Evolutionary conservation across 208 protist genomes (phyloP), one percentile per base, ranked within the genome.

Genomic region (Trichomonas gallinae): DNA sequence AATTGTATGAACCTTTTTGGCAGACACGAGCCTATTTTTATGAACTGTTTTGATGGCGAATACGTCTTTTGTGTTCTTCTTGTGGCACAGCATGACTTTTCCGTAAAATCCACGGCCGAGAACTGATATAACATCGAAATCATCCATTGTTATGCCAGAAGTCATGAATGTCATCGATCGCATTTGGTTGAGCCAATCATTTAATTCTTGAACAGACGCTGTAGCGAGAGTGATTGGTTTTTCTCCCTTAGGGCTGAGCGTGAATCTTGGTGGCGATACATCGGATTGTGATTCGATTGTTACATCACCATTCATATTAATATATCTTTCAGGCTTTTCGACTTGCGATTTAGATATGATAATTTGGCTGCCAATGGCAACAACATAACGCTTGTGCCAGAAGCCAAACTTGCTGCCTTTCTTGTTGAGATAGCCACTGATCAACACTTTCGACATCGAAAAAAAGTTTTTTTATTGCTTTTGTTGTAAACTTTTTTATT

Each of bases 41-140:
- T 93, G 87, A 36, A 93, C 87, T 6, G 87, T 93, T 93, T 93
- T 93, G 26, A 93, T 51, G 6, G 87, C 87, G 46, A 48, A 93
- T 38, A 58, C n/a, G 17, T 93, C 36, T 0, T 93, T n/a, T 48
- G 87, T 51, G 8, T 51, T 48, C n/a, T 93, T 93, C 31, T 93
- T 42, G 1, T 93, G 40, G 44, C 87, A 93, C 26, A 93, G 44
- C 87, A 93, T 93, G 0, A 93, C 87, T 58, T 93, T 93, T 51
- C 87, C 87, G 31, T 93, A 93, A 36, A 48, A 93, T 34, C 87
- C 87, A 36, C 36, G 6, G 6, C 87, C 87, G 0, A 93, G 9
- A 93, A 93, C 87, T 23, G 87, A 93, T 34, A 93, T 51, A 23
- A 93, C 45, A 51, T 93, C 87, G 44, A 93, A 93, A 93, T 51